Evolutionary conservation across 2,329 filamentous ascomycete species (phyloP).

Genomic region (Xylaria sp.): DNA sequence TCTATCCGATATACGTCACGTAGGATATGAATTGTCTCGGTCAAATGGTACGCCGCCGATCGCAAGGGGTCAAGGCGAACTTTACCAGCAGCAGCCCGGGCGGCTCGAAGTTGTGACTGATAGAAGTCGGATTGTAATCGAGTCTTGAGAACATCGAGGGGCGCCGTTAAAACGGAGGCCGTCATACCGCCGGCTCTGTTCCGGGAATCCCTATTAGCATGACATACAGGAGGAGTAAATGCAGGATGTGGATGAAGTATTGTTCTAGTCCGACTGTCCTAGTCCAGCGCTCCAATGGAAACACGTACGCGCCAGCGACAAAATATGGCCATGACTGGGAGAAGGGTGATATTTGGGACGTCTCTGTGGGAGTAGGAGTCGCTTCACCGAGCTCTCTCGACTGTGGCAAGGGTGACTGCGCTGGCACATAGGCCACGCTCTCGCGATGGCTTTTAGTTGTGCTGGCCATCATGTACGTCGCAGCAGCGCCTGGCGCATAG

Average conservation of each 20-base stretch:
- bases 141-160: slow-evolving; percentile 92
- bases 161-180: slow-evolving; percentile 88
- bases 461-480: slow-evolving; percentile 33
- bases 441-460: slow-evolving; percentile 29
- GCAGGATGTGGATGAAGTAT: neutral
- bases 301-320: slow-evolving; percentile 81
- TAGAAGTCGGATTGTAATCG: slow-evolving; percentile 94
- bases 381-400: slow-evolving; percentile 67
- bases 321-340: slow-evolving; percentile 91
- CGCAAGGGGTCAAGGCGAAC: slow-evolving; percentile 67
- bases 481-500: slow-evolving; percentile 23
- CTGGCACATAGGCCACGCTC: slow-evolving; percentile 21
- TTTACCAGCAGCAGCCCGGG: slow-evolving; percentile 65
- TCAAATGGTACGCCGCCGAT: slow-evolving; percentile 74
- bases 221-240: neutral
- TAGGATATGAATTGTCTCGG: slow-evolving; percentile 86
- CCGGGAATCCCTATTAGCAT: slow-evolving; percentile 25
- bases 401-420: slow-evolving; percentile 52
- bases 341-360: slow-evolving; percentile 53
- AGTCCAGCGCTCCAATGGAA: neutral
- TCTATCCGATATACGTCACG: slow-evolving; percentile 79
- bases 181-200: slow-evolving; percentile 85
- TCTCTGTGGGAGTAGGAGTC: slow-evolving; percentile 51
- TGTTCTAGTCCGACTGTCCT: neutral
- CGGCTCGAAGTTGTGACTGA: slow-evolving; percentile 77